Evolutionary conservation across 495 filamentous ascomycete species (phyloP).

Genomic region (Lophiostoma macrostomum): DNA sequence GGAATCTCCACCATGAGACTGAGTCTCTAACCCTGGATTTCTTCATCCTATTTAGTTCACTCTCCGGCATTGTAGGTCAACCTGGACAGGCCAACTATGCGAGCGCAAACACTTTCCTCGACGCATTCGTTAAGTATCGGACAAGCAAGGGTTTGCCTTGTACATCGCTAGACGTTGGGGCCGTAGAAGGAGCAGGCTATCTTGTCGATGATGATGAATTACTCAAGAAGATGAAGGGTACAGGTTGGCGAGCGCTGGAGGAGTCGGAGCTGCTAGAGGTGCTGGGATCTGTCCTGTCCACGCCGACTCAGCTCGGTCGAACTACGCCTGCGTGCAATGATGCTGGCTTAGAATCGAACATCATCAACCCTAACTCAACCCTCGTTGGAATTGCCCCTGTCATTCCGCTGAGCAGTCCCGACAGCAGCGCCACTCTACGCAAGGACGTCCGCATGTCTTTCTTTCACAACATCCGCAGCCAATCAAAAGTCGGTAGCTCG

Average conservation of each 20-base stretch:
- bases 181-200: slow-evolving; percentile 18
- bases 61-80: slow-evolving; percentile 20
- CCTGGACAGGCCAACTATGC: slow-evolving; percentile 29
- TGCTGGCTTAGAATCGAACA: not conserved
- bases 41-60: slow-evolving; percentile 21
- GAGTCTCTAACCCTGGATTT: slow-evolving; percentile 22
- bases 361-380: not conserved
- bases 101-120: slow-evolving; percentile 24
- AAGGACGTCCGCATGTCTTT: no score
- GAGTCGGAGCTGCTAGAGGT: not conserved
- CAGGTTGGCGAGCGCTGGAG: not conserved
- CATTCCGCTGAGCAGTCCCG: no score
- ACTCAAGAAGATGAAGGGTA: not conserved
- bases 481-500: no score
- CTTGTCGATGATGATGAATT: slow-evolving; percentile 9
- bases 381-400: not conserved
- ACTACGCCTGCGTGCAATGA: not conserved
- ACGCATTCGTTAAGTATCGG: slow-evolving; percentile 17
- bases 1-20: slow-evolving; percentile 14
- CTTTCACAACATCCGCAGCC: no score
- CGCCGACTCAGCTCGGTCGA: not conserved
- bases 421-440: no score
- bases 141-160: not conserved
- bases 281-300: not conserved
- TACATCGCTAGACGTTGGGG: slow-evolving; percentile 15